These are phyloP conservation scores for Panicum virgatum DNA, from an alignment of 202 grass and related monocot species.

Conservation along the genomic window DNA sequence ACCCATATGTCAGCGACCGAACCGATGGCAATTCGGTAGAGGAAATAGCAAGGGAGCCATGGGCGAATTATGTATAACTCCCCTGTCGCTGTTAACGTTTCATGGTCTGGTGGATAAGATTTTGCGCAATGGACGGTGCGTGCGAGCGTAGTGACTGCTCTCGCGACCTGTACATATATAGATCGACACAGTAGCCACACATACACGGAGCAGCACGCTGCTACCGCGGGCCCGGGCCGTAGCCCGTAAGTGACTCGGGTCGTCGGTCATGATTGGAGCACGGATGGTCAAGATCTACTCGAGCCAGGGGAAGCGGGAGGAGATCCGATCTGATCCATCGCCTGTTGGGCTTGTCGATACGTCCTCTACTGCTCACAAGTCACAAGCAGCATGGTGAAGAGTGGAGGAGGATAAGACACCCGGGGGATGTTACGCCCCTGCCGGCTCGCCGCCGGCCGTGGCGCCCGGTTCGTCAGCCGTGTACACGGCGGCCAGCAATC, in stretches of 20 bases:
- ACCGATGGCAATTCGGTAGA: not conserved
- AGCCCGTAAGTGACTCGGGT: not conserved
- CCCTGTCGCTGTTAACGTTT: not conserved
- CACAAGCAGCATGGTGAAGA: not conserved
- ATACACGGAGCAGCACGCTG: not conserved
- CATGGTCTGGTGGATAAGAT: not conserved
- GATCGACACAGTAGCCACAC: not conserved
- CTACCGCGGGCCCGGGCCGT: not conserved
- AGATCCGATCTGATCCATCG: constrained; percentile 16
- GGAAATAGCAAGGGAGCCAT: not conserved
- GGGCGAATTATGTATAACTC: not conserved
- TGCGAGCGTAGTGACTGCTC: not conserved
- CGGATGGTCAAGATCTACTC: constrained; percentile 56
- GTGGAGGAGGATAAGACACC: not conserved
- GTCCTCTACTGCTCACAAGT: not conserved
- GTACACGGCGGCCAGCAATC: not conserved
- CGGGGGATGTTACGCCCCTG: not conserved
- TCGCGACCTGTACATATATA: not conserved
- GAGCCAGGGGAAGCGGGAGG: not conserved
- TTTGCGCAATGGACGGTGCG: not conserved
- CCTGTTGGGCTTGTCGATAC: constrained; percentile 26
- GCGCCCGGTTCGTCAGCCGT: not conserved
- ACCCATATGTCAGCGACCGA: not conserved
- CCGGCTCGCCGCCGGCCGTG: not conserved
- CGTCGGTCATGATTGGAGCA: constrained; percentile 35